These are phyloP conservation scores for Boletus sp. DNA, from an alignment of 768 basidiomycete genomes.

Conservation along the genomic window DNA sequence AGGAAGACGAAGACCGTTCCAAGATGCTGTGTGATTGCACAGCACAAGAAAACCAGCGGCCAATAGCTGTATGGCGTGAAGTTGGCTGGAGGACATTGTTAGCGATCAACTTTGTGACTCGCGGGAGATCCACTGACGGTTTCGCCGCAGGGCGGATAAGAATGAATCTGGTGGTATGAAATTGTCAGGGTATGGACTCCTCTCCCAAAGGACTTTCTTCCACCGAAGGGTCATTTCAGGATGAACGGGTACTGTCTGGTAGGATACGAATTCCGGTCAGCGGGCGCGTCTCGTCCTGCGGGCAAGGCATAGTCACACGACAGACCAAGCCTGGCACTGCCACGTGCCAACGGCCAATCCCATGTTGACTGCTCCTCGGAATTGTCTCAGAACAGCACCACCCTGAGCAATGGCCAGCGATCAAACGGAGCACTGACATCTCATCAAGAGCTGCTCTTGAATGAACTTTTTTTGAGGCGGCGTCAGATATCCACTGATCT, in stretches of 20 bases:
- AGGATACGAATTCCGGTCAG: neutral
- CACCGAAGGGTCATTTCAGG: constrained; percentile 37
- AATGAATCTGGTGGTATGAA: constrained; percentile 74
- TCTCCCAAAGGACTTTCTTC: constrained; percentile 80
- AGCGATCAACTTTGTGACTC: constrained; percentile 11
- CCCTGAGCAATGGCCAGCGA: neutral
- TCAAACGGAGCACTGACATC: constrained; percentile 1
- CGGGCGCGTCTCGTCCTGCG: neutral
- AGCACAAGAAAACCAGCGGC: constrained; percentile 65
- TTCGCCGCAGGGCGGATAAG: constrained; percentile 71
- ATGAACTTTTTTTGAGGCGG: constrained; percentile 2
- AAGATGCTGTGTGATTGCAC: constrained; percentile 81
- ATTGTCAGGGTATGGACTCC: constrained; percentile 76
- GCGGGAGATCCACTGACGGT: constrained; percentile 51
- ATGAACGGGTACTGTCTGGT: neutral
- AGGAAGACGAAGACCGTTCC: constrained; percentile 80
- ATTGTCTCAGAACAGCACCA: neutral
- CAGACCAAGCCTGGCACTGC: neutral
- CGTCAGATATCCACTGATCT: constrained; percentile 17
- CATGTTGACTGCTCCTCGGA: constrained; percentile 15
- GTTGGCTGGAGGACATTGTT: constrained; percentile 51
- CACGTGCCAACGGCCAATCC: constrained; percentile 15
- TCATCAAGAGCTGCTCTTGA: constrained; percentile 2
- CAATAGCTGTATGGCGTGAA: constrained; percentile 77
- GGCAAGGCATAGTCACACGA: neutral